A percentile compares a stretch with the other conserved stretches of the same genome.
Conservation (phyloP, 306 rosid genomes). For the Quercus aquifolioides region DNA sequence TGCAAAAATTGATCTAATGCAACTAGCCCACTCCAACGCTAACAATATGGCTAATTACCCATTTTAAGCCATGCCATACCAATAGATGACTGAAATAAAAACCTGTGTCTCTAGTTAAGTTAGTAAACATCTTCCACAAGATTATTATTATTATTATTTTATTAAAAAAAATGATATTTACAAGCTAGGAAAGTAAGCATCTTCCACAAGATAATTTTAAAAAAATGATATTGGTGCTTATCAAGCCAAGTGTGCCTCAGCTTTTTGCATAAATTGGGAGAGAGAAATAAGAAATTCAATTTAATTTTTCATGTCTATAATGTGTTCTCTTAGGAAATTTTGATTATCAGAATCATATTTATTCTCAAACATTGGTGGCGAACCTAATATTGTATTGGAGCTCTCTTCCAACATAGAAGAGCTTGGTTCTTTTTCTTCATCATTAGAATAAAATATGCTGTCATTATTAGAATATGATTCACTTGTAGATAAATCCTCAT, state of each 20-base stretch:
- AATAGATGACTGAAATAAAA: too few relatives aligned
- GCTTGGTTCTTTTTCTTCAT: constrained; percentile 31
- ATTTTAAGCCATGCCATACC: too few relatives aligned
- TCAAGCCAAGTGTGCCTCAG: not conserved
- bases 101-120: too few relatives aligned
- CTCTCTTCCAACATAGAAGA: constrained; percentile 22
- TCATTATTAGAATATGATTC: constrained; percentile 57
- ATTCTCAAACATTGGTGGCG: constrained; percentile 27
- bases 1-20: too few relatives aligned
- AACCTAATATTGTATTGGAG: constrained; percentile 10
- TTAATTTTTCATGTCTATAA: constrained; percentile 15
- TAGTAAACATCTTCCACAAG: too few relatives aligned
- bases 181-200: too few relatives aligned
- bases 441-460: constrained; percentile 24
- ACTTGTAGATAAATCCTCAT: constrained; percentile 20
- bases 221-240: not conserved
- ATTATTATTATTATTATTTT: too few relatives aligned
- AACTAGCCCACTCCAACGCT: too few relatives aligned
- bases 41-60: too few relatives aligned
- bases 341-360: constrained; percentile 27
- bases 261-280: not conserved
- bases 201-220: not conserved
- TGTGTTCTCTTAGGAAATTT: constrained; percentile 12
- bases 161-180: too few relatives aligned
- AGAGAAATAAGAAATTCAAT: not conserved